Evolutionary conservation across 2,329 filamentous ascomycete genomes (phyloP).

Genomic region (Exserohilum turcica): DNA sequence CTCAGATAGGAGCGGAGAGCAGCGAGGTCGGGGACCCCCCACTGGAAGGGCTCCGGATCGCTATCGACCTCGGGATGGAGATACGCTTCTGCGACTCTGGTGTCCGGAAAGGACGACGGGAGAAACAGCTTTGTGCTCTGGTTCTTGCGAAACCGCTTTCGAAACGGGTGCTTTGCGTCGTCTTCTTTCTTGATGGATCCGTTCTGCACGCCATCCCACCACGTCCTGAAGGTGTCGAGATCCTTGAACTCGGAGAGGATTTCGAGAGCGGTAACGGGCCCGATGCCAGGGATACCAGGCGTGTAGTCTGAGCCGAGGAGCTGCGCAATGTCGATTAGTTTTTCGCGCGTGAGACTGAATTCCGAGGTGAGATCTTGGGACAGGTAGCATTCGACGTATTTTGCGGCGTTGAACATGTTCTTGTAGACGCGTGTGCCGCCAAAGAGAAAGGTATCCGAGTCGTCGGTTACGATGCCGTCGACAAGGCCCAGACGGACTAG

Average conservation of each 20-base stretch:
- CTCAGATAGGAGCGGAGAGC: conserved; percentile 84
- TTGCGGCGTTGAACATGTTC: conserved; percentile 99
- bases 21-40: conserved; percentile 93
- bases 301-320: conserved; percentile 94
- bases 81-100: conserved; percentile 82
- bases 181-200: conserved; percentile 64
- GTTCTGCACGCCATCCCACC: conserved; percentile 82
- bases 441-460: conserved; percentile 95
- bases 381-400: conserved; percentile 96
- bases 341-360: conserved; percentile 81
- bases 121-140: conserved; percentile 87
- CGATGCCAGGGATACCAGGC: conserved; percentile 86
- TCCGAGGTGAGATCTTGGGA: conserved; percentile 83
- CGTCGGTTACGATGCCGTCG: conserved; percentile 96
- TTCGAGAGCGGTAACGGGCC: conserved; percentile 92
- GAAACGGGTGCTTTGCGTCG: conserved; percentile 67
- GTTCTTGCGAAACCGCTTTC: conserved; percentile 81
- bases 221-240: conserved; percentile 78
- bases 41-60: conserved; percentile 80
- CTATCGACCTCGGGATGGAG: conserved; percentile 82
- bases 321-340: conserved; percentile 88
- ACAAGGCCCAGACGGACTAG: conserved; percentile 85
- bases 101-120: conserved; percentile 76
- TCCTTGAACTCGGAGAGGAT: conserved; percentile 87
- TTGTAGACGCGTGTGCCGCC: conserved; percentile 97